A percentile compares a stretch with the other conserved stretches of the same genome.
These are phyloP conservation scores for Aspergillus hancockii DNA, from an alignment of 495 filamentous ascomycete species.

Conservation along the genomic window DNA sequence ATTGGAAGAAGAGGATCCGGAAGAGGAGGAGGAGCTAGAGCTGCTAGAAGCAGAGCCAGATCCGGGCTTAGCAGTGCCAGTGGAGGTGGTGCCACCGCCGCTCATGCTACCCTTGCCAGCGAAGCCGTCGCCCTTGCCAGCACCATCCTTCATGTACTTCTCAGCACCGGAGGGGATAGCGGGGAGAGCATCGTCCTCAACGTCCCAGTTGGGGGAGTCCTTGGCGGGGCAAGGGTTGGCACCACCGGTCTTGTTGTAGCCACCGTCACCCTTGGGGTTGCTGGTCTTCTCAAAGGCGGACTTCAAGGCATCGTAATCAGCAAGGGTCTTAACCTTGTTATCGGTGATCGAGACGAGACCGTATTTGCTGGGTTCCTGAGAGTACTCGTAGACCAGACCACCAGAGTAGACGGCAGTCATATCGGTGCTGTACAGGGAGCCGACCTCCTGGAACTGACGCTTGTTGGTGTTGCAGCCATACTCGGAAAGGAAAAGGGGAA, in stretches of 20 bases:
- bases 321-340: conserved; percentile 50
- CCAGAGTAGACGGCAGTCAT: conserved; percentile 96
- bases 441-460: conserved; percentile 80
- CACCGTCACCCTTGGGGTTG: conserved; percentile 72
- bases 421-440: conserved; percentile 73
- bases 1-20: conserved; percentile 40
- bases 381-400: conserved; percentile 95
- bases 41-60: conserved; percentile 46
- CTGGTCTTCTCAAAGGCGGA: conserved; percentile 60
- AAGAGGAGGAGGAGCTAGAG: conserved; percentile 24
- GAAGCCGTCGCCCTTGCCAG: conserved; percentile 72
- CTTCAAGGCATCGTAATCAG: conserved; percentile 71
- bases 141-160: conserved; percentile 71
- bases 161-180: conserved; percentile 69
- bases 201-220: conserved; percentile 69
- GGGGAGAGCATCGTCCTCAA: conserved; percentile 66
- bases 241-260: conserved; percentile 68
- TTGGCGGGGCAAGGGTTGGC: conserved; percentile 68
- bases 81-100: conserved; percentile 60
- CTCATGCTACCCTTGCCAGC: conserved; percentile 71
- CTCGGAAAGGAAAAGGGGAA: conserved; percentile 94
- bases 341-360: conserved; percentile 74
- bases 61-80: conserved; percentile 62
- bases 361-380: conserved; percentile 71
- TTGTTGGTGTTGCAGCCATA: conserved; percentile 84